Conservation (phyloP, 371 early-diverging fungal species). For the Actinomucor elegans region DNA sequence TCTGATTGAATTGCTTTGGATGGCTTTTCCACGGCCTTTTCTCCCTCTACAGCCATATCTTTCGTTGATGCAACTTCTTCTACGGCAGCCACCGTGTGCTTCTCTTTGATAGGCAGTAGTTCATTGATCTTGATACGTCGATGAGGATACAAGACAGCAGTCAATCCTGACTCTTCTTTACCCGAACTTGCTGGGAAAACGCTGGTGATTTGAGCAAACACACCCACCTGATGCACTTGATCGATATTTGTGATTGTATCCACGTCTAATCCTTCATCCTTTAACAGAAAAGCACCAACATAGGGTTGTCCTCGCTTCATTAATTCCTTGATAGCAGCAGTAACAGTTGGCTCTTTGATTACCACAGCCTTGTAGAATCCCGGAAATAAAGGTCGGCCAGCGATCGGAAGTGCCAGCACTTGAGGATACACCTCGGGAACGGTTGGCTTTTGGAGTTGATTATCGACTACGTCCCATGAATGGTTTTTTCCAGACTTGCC, state of each 20-base stretch:
- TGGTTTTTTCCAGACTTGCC: constrained; percentile 15
- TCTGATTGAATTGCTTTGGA: constrained; percentile 9
- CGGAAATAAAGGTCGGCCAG: constrained; percentile 93
- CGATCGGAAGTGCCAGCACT: constrained; percentile 90
- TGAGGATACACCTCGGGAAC: constrained; percentile 90
- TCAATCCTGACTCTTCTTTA: constrained; percentile 79
- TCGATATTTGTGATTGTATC: constrained; percentile 77
- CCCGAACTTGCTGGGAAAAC: constrained; percentile 86
- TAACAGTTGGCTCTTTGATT: constrained; percentile 91
- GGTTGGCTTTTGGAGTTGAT: constrained; percentile 67
- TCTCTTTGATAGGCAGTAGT: constrained; percentile 50
- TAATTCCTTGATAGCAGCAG: constrained; percentile 86
- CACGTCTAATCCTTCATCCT: constrained; percentile 82
- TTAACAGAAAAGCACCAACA: constrained; percentile 90
- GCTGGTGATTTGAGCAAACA: constrained; percentile 96
- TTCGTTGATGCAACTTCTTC: constrained; percentile 9
- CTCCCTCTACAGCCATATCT: constrained; percentile 8
- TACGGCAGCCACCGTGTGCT: constrained; percentile 10
- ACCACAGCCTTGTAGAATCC: constrained; percentile 97
- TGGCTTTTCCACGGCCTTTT: constrained; percentile 9
- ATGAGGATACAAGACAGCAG: constrained; percentile 94
- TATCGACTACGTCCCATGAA: constrained; percentile 50
- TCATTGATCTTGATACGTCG: constrained; percentile 83
- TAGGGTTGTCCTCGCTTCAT: constrained; percentile 93
- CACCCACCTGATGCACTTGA: constrained; percentile 89